Base-by-base conservation (phyloP, 768 basidiomycete species). In the Hericium erinaceus region DNA sequence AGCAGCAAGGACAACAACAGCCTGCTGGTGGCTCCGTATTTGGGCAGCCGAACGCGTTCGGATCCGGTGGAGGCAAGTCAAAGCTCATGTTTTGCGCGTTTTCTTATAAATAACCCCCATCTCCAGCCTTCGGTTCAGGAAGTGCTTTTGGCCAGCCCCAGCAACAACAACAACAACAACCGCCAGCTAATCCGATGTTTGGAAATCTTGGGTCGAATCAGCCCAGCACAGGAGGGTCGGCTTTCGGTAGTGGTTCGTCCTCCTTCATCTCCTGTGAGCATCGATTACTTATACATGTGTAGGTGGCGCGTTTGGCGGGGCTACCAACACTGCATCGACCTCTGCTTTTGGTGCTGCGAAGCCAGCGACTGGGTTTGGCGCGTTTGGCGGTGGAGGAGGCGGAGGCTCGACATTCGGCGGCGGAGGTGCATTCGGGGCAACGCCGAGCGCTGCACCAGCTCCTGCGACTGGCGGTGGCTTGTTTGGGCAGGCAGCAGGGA, bases 141-240 rank as follows among this genome's bases (percentile, higher is more conserved):
- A 72, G 76, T 53, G 77, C 79, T 48, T 92, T 89, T 68, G 79
- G 80, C 37, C 81, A 57, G 49, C 61, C 55, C 20, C 57, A 51
- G 24, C 9, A 61, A 38, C 60, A 62, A 55, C 69, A 77, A 64
- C 84, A 81, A 61, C 85, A 80, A 66, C 79, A 79, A 64, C 79
- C 78, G 2, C 78, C 77, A 61, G 79, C 82, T 4, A 90, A 90
- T 65, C 86, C 89, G 44, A 91, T 91, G 87, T 92, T 91, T 68
- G 89, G 89, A 52, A 81, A 78, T 60, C 67, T 84, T 49, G 74
- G 72, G 24, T 68, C 72, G 74, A 26, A 48, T 65, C 13, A 61
- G 56, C 57, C 67, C 48, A 66, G 58, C 70, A 70, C 56, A 66
- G 74, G 18, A 67, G 70, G 56, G 9, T 62, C 70, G 40, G 72